A percentile compares a stretch with the other conserved stretches of the same genome.
These are phyloP conservation scores for Eutrema salsugineum DNA, from an alignment of 441 rosid genomes.

Conservation along the genomic window DNA sequence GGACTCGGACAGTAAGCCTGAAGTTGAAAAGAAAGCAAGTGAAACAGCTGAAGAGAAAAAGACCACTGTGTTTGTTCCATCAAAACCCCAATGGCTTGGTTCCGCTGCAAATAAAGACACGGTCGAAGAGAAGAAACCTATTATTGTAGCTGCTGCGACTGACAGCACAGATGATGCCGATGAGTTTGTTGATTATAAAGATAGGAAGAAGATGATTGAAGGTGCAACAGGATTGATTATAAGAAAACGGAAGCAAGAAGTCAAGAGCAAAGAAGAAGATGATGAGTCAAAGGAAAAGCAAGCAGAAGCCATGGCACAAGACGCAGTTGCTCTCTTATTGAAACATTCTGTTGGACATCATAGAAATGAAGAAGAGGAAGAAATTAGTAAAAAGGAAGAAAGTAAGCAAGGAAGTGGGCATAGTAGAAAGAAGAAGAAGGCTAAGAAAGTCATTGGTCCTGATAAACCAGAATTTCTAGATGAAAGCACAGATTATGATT, in stretches of 20 bases:
- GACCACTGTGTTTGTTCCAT: constrained; percentile 45
- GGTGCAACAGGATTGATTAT: constrained; percentile 74
- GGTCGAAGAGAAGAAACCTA: constrained; percentile 39
- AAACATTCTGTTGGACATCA: constrained; percentile 76
- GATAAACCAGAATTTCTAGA: constrained; percentile 76
- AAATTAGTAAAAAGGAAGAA: constrained; percentile 31
- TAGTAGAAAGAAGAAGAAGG: constrained; percentile 45
- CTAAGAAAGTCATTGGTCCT: constrained; percentile 66
- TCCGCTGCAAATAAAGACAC: constrained; percentile 52
- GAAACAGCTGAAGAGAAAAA: constrained; percentile 42
- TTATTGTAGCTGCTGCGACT: constrained; percentile 27
- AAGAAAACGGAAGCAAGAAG: constrained; percentile 66
- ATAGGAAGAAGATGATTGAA: constrained; percentile 71
- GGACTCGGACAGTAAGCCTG: constrained; percentile 33
- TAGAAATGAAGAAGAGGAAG: constrained; percentile 46
- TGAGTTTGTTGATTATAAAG: constrained; percentile 82
- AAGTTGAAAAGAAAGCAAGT: constrained; percentile 34
- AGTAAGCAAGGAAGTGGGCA: constrained; percentile 18
- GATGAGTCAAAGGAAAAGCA: constrained; percentile 38
- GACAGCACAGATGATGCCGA: constrained; percentile 39
- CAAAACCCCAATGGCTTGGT: constrained; percentile 96
- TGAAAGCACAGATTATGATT: constrained; percentile 48
- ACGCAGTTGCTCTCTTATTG: constrained; percentile 83
- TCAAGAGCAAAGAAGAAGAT: constrained; percentile 35
- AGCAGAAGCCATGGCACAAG: constrained; percentile 62